These are phyloP conservation scores for Rubia tinctorum DNA, from an alignment of 305 asterid species.

Conservation along the genomic window DNA sequence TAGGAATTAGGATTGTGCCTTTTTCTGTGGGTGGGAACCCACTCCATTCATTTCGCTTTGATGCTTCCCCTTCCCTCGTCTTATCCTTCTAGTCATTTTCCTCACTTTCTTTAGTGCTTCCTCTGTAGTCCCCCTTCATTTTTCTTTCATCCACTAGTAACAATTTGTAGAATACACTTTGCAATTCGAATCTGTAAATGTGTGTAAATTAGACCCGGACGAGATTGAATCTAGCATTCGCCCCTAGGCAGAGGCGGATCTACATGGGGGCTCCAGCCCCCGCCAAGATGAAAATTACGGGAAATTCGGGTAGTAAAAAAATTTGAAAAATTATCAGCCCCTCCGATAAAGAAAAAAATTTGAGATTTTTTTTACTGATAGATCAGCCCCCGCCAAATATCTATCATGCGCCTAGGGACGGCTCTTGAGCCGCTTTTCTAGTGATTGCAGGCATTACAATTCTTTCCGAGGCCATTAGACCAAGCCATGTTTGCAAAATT, in stretches of 20 bases:
- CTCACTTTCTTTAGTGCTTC: slow-evolving; percentile 3
- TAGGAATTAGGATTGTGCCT: not conserved
- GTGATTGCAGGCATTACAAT: no score
- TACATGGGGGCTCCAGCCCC: no score
- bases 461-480: not conserved
- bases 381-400: no score
- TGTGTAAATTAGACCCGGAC: not conserved
- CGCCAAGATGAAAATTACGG: no score
- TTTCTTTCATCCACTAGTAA: not conserved
- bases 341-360: no score
- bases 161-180: not conserved
- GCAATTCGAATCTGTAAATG: not conserved
- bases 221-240: not conserved
- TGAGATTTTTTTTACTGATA: no score
- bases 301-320: no score
- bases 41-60: slow-evolving; percentile 9
- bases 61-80: slow-evolving; percentile 9
- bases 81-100: slow-evolving; percentile 19
- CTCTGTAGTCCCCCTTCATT: not conserved
- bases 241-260: no score
- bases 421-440: not conserved
- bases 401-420: no score
- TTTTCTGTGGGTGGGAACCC: slow-evolving; percentile 6
- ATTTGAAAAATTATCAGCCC: no score
- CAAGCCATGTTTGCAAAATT: not conserved